These are phyloP conservation scores for Solanum acaule DNA, from an alignment of 257 asterid genomes.

Conservation along the genomic window DNA sequence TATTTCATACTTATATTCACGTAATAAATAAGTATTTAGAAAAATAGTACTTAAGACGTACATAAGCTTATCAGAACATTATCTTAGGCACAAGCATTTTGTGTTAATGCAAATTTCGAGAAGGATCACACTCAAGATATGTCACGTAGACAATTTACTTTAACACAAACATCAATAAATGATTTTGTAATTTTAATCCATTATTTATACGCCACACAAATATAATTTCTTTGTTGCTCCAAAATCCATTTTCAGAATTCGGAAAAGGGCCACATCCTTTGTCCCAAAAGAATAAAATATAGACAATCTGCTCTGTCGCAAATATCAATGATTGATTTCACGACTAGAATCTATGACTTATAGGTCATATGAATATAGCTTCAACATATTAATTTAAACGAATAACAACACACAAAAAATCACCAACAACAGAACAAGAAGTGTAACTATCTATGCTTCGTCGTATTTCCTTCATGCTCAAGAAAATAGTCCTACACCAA, in stretches of 20 bases:
- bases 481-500: neutral
- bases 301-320: neutral
- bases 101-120: neutral
- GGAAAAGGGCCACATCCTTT: neutral
- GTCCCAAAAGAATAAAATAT: neutral
- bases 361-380: neutral
- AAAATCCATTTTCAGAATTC: too few relatives aligned
- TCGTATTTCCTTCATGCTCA: neutral
- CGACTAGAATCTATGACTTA: neutral
- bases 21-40: too few relatives aligned
- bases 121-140: neutral
- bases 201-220: too few relatives aligned
- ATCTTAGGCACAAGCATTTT: neutral
- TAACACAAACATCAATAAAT: neutral
- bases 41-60: too few relatives aligned
- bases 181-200: too few relatives aligned
- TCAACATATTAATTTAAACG: neutral
- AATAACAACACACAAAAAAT: neutral
- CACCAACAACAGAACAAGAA: neutral
- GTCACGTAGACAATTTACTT: neutral
- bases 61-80: too few relatives aligned
- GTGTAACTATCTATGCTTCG: neutral
- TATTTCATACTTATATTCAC: too few relatives aligned
- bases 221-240: too few relatives aligned
- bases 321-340: neutral